Evolutionary conservation across 441 rosid species (phyloP).

Genomic region (Geranium incanum): DNA sequence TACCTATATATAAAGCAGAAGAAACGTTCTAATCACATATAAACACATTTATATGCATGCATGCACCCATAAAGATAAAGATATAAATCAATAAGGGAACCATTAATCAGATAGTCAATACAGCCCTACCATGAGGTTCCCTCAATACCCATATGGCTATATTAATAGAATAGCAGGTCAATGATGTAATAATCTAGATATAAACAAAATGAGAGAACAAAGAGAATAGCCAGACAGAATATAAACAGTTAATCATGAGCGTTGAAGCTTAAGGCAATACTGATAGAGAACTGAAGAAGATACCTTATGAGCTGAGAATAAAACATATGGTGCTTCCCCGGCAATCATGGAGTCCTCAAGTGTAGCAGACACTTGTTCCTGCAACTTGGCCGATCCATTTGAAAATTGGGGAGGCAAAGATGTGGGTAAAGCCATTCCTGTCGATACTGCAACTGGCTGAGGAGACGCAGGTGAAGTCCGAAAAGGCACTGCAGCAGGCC

Average conservation of each 20-base stretch:
- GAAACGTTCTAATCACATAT: constrained; percentile 2
- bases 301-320: constrained; percentile 85
- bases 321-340: constrained; percentile 55
- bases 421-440: constrained; percentile 63
- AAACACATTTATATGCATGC: background rate
- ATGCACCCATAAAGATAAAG: background rate
- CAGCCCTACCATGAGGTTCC: constrained; percentile 3
- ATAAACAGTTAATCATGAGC: background rate
- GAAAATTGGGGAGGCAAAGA: constrained; percentile 76
- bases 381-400: constrained; percentile 56
- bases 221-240: background rate
- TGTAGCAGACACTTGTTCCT: constrained; percentile 45
- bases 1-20: constrained; percentile 38
- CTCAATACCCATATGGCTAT: background rate
- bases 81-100: background rate
- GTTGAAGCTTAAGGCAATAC: background rate
- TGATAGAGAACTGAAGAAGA: constrained; percentile 17
- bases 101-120: background rate
- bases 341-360: constrained; percentile 39
- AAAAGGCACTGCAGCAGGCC: constrained; percentile 93
- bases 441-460: constrained; percentile 76
- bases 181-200: background rate
- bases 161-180: background rate
- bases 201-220: background rate
- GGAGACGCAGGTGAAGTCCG: constrained; percentile 86